Conservation (phyloP, 306 rosid species). For the Cercis canadensis region DNA sequence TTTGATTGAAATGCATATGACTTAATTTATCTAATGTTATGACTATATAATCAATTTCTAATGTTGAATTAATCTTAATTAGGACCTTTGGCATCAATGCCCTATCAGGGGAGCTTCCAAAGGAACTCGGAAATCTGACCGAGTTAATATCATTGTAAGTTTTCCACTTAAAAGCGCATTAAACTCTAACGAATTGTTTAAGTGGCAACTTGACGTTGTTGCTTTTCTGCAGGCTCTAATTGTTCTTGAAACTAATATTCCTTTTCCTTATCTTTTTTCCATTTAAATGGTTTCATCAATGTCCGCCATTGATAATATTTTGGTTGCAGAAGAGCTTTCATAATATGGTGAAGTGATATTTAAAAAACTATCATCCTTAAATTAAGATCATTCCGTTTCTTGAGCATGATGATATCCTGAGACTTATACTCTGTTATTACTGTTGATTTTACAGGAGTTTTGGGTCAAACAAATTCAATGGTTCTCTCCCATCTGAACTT, state of each 20-base stretch:
- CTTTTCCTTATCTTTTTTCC: no score
- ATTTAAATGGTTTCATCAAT: background rate
- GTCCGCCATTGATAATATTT: background rate
- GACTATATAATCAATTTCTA: background rate
- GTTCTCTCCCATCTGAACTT: conserved; percentile 76
- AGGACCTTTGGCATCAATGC: conserved; percentile 70
- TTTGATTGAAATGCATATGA: background rate
- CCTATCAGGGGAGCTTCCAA: conserved; percentile 78
- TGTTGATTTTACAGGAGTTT: conserved; percentile 48
- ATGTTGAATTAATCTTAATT: conserved; percentile 2
- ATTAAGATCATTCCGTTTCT: background rate
- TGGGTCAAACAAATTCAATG: conserved; percentile 69
- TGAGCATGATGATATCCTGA: background rate
- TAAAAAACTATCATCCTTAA: background rate
- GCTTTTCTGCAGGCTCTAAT: background rate
- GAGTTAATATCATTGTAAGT: conserved; percentile 56
- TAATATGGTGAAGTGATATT: background rate
- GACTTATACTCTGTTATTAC: background rate
- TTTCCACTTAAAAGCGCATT: background rate
- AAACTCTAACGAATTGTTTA: conserved; percentile 7
- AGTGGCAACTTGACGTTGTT: conserved; percentile 41
- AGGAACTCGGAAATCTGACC: conserved; percentile 69
- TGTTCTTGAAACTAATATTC: no score
- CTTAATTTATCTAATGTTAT: background rate
- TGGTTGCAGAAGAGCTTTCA: no score